phyloP scores from a whole-genome alignment of 2,329 filamentous ascomycete genomes.

The Rhynchosporium graminicola region DNA sequence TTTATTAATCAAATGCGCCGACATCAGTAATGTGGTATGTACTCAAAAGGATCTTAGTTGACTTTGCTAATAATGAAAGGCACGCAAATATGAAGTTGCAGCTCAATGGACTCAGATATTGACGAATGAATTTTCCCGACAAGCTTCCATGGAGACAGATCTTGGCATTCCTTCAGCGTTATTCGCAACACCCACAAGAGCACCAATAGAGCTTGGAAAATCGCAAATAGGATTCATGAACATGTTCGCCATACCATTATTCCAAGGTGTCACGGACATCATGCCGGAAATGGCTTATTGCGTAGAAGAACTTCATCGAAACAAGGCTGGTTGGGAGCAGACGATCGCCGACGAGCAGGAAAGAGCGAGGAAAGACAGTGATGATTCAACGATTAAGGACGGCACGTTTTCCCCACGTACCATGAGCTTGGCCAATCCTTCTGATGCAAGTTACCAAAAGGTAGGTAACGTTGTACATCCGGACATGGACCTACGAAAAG shows the following conservation, averaged over 20 bases:
- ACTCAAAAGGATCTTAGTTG: not conserved
- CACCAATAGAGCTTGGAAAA: conserved; percentile 78
- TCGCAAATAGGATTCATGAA: conserved; percentile 97
- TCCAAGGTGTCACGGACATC: conserved; percentile 82
- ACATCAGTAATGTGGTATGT: conserved; percentile 96
- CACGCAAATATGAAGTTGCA: conserved; percentile 79
- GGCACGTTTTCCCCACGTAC: conserved; percentile 39
- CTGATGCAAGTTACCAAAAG: conserved; percentile 33
- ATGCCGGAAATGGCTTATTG: conserved; percentile 84
- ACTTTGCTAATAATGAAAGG: conserved; percentile 51
- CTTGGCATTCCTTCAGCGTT: conserved; percentile 86
- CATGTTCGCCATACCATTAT: conserved; percentile 89
- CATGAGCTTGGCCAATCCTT: conserved; percentile 37
- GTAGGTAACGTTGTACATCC: conserved; percentile 26
- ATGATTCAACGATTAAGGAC: conserved; percentile 40
- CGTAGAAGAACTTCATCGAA: conserved; percentile 76
- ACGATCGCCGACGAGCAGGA: conserved; percentile 64
- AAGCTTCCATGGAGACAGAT: conserved; percentile 88
- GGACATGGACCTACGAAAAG: conserved; percentile 31
- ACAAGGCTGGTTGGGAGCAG: conserved; percentile 72
- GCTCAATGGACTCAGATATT: conserved; percentile 88
- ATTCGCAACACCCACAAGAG: conserved; percentile 80
- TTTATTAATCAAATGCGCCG: conserved; percentile 93
- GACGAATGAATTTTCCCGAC: conserved; percentile 93
- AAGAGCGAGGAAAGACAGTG: conserved; percentile 42